A percentile compares a stretch with the other conserved stretches of the same genome.
phyloP scores from a whole-genome alignment of 768 basidiomycete species.

The Phaeotremella skinneri region DNA sequence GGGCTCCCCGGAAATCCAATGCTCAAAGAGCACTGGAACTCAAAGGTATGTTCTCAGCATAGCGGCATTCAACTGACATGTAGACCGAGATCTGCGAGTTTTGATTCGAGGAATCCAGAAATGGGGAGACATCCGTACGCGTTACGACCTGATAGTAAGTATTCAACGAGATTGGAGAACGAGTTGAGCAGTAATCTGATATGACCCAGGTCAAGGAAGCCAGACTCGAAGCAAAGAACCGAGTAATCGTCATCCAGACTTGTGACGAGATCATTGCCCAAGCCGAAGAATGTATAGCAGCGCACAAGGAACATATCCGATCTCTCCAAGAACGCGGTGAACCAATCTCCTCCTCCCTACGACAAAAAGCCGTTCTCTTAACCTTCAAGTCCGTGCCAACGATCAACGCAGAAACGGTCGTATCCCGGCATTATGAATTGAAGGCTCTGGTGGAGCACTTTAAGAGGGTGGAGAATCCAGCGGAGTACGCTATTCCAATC shows the following conservation, averaged over 20 bases:
- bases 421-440: conserved; percentile 83
- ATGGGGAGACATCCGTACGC: conserved; percentile 94
- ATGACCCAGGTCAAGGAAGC: conserved; percentile 71
- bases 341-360: conserved; percentile 84
- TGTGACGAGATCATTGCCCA: conserved; percentile 88
- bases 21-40: conserved; percentile 94
- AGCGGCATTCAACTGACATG: conserved; percentile 3
- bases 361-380: conserved; percentile 95
- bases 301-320: conserved; percentile 78
- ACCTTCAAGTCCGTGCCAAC: conserved; percentile 83
- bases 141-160: conserved; percentile 90
- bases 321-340: conserved; percentile 75
- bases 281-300: conserved; percentile 77
- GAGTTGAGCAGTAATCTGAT: neutral
- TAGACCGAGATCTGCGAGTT: conserved; percentile 90
- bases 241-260: conserved; percentile 82
- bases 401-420: conserved; percentile 96
- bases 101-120: conserved; percentile 91
- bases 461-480: conserved; percentile 67
- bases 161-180: no score
- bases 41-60: conserved; percentile 57
- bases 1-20: conserved; percentile 77
- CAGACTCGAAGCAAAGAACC: conserved; percentile 90
- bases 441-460: conserved; percentile 81
- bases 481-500: conserved; percentile 82